phyloP scores from a whole-genome alignment of 805 yeast genomes.

The Candida coquimbonensis region DNA sequence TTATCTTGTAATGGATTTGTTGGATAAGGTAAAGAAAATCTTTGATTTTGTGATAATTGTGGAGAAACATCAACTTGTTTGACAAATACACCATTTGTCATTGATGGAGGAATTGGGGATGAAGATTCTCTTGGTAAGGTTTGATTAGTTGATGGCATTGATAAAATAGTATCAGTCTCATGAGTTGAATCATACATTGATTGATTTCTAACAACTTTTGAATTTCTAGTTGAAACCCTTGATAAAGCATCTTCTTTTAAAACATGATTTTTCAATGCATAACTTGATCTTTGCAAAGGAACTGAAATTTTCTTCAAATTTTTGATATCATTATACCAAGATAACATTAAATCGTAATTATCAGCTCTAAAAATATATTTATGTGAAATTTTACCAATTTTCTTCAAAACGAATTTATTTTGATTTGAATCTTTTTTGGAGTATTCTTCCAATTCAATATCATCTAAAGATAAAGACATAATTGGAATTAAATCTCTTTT shows the following conservation, averaged over 20 bases:
- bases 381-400: conserved; percentile 74
- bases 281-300: conserved; percentile 20
- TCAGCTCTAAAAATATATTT: conserved; percentile 95
- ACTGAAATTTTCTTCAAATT: conserved; percentile 54
- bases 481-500: conserved; percentile 76
- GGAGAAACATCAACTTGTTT: conserved; percentile 15
- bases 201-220: conserved; percentile 18
- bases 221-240: conserved; percentile 24
- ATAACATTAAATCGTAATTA: conserved; percentile 68
- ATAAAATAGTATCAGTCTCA: conserved; percentile 21
- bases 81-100: conserved; percentile 18
- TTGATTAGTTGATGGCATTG: conserved; percentile 19
- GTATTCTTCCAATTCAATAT: conserved; percentile 78
- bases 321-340: conserved; percentile 79
- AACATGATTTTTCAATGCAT: conserved; percentile 18
- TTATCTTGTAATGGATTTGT: conserved; percentile 2
- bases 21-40: conserved; percentile 9
- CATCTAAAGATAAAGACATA: conserved; percentile 72
- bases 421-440: conserved; percentile 59
- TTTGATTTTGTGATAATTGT: conserved; percentile 9
- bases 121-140: conserved; percentile 16
- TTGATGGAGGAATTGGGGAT: conserved; percentile 14
- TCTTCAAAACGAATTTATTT: conserved; percentile 76
- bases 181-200: conserved; percentile 16
- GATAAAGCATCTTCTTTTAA: conserved; percentile 14